Evolutionary conservation across 73 alveolate species (phyloP), one percentile per base, ranked within the genome.

Genomic region (Loxodes magnus): DNA sequence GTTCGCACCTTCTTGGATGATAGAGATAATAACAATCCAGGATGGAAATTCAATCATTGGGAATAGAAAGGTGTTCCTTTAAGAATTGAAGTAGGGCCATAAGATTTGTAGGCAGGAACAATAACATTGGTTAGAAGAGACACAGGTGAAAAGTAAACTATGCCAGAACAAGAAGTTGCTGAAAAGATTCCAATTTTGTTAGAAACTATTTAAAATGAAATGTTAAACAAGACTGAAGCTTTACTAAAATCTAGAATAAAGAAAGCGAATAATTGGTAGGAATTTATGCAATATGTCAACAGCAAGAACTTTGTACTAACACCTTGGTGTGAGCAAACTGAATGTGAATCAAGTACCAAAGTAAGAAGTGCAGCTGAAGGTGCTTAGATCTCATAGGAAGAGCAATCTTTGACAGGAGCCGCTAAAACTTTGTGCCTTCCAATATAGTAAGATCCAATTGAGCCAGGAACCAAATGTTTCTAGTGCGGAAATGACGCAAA

Each of bases 21-120:
- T 56, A 81, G 98, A 46, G 90, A 72, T 27, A 84, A 76, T 75
- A 93, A 95, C 59, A 83, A 88, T 25, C 98, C 99, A 41, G 99
- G 99, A 15, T 90, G 94, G 96, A 93, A 93, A 66, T 92, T 64
- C 74, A 88, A 87, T 59, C 91, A 85, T 71, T 96, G 99, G 99
- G 99, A 96, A 76, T 76, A 88, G 54, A 93, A 86, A 67, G 99
- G 99, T 14, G 98, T 96, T 60, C 99, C 99, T 33, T 59, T 96
- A 51, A 75, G 99, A 75, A 37, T 91, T 17, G 99, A 96, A 83
- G 67, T 87, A 21, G 98, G 98, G 9, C 82, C 86, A 52, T 69
- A 74, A 54, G 99, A 69, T 44, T 22, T 69, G 20, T 37, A 63
- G 20, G 51, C 24, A 27, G 35, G 25, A 6, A 77, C 64, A 66